Evolutionary conservation across 2,329 filamentous ascomycete genomes (phyloP), one percentile per base, ranked within the genome.

Genomic region (Anthostomella pinea): DNA sequence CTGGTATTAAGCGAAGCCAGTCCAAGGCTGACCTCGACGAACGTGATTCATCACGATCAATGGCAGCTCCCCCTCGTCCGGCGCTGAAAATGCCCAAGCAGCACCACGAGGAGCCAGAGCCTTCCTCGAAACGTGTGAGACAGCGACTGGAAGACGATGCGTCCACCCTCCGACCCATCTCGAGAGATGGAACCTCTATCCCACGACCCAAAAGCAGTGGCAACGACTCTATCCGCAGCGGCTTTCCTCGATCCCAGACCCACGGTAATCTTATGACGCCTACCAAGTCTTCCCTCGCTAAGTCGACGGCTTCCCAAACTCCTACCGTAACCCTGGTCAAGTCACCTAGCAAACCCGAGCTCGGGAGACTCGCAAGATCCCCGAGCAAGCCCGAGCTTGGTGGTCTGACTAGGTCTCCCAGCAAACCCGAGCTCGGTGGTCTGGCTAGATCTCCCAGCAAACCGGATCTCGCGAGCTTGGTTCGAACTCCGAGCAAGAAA

Each of bases 201-300:
- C 69, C 73, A 29, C 65, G 66, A 17, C 68, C 73, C 28, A 72
- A 73, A 50, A 63, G 65, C 52, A 60, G 60, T 50, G 48, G 65
- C 60, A 53, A 65, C 60, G 52, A 70, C 45, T 46, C 54, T 21
- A 17, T 49, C 31, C 54, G 38, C 16, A 50, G 41, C 25, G 52
- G 57, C 11, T 54, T 71, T 15, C 49, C 63, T 31, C 69, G 68
- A 17, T 63, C 71, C 1, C 66, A 72, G 36, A 70, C 75, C 43
- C 63, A 70, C 41, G 68, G 70, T 43, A 80, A 70, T 41, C 67
- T 91, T 19, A 77, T 82, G 61, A 94, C 87, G 5, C 88, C 89
- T 0, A 93, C 86, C 7, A 88, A 87, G 59, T 70, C 87, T 6
- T 87, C 85, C 1, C 61, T 86, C 33, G 77, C 81, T 21, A 80